Conservation (phyloP, 176 grass and related monocot genomes). For the Avena atlantica region DNA sequence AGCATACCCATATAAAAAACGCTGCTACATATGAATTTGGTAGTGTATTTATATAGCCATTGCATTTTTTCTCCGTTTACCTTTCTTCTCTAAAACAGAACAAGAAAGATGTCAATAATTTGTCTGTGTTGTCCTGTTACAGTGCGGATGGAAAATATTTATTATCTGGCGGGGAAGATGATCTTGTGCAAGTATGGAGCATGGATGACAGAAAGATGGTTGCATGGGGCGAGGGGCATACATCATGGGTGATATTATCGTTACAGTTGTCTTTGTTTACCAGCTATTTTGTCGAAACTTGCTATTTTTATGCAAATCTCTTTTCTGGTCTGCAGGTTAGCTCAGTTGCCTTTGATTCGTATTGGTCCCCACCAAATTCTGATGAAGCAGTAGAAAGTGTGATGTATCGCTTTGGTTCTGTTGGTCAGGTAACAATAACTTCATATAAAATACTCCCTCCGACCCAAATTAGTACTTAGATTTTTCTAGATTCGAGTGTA, state of each 20-base stretch:
- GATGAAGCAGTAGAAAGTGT: conserved; percentile 75
- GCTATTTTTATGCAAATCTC: conserved; percentile 32
- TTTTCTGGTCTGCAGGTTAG: conserved; percentile 75
- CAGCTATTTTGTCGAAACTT: conserved; percentile 18
- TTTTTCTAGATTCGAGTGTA: no score
- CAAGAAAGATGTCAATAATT: conserved; percentile 31
- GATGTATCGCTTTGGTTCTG: conserved; percentile 94
- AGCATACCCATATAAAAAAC: background rate
- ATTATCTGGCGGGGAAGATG: conserved; percentile 92
- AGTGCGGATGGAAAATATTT: conserved; percentile 91
- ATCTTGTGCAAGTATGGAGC: conserved; percentile 99
- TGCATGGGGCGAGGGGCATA: conserved; percentile 95
- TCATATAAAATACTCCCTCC: background rate
- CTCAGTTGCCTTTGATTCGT: conserved; percentile 89
- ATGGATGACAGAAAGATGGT: conserved; percentile 95
- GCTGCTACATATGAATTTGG: background rate
- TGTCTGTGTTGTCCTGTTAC: conserved; percentile 33
- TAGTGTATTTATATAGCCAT: conserved; percentile 32
- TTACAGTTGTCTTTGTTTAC: conserved; percentile 31
- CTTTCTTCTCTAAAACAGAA: conserved; percentile 7
- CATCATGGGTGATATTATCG: conserved; percentile 80
- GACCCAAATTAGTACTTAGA: no score
- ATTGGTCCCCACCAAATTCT: conserved; percentile 88
- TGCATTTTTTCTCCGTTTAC: background rate
- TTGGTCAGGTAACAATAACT: conserved; percentile 76